Conservation (phyloP, 257 asterid species). For the Jacaranda copaia region DNA sequence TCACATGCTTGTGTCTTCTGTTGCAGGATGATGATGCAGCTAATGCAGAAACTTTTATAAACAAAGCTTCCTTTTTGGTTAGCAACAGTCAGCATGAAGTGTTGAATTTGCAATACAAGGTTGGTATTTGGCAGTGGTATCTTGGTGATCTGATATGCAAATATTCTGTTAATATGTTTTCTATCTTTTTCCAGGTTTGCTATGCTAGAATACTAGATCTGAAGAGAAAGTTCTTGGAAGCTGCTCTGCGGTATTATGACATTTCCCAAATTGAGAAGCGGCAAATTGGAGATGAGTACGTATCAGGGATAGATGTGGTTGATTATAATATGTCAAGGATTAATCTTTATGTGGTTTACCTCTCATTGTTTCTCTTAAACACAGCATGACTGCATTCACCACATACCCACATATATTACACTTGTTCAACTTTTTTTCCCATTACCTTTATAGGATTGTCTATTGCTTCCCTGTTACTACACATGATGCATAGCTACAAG, state of each 20-base stretch:
- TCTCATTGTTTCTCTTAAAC: slow-evolving; percentile 9
- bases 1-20: slow-evolving; percentile 30
- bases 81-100: slow-evolving; percentile 93
- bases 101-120: slow-evolving; percentile 95
- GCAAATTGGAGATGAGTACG: slow-evolving; percentile 95
- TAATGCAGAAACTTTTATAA: slow-evolving; percentile 96
- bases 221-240: slow-evolving; percentile 98
- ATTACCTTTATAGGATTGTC: background rate
- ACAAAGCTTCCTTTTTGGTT: slow-evolving; percentile 96
- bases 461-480: background rate
- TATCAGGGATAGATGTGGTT: slow-evolving; percentile 29
- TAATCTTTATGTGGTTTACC: background rate
- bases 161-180: background rate
- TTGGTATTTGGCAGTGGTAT: slow-evolving; percentile 31
- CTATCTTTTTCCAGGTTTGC: slow-evolving; percentile 73
- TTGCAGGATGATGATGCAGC: slow-evolving; percentile 97
- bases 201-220: slow-evolving; percentile 94
- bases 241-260: slow-evolving; percentile 95
- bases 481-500: background rate
- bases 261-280: slow-evolving; percentile 99
- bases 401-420: background rate
- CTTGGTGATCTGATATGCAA: slow-evolving; percentile 12
- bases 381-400: background rate
- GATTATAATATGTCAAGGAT: background rate
- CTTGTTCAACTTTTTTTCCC: background rate